phyloP scores from a whole-genome alignment of 495 filamentous ascomycete genomes.

The Lepraria neglecta region DNA sequence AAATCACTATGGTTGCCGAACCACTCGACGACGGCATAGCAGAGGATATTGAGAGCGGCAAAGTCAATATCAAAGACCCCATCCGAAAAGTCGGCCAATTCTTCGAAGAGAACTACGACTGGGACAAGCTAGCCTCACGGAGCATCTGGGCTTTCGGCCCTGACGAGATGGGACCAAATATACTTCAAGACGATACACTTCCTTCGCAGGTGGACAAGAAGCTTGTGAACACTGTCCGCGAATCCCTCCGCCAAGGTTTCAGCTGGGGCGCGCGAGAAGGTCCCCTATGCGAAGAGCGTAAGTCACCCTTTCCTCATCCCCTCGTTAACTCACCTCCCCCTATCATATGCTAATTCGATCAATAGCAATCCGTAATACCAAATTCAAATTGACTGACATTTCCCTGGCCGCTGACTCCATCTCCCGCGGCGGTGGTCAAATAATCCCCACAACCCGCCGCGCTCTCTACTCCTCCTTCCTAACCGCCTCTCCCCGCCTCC shows the following conservation, averaged over 20 bases:
- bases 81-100: slow-evolving; percentile 90
- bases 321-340: slow-evolving; percentile 1
- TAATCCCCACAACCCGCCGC: slow-evolving; percentile 88
- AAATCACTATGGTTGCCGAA: slow-evolving; percentile 97
- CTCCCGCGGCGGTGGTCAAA: slow-evolving; percentile 90
- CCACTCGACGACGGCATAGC: slow-evolving; percentile 91
- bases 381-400: slow-evolving; percentile 90
- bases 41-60: slow-evolving; percentile 87
- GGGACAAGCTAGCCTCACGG: slow-evolving; percentile 87
- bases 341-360: neutral
- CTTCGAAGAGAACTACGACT: slow-evolving; percentile 95
- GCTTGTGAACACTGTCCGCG: slow-evolving; percentile 75
- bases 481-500: slow-evolving; percentile 90
- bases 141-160: slow-evolving; percentile 99
- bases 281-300: slow-evolving; percentile 95
- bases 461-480: slow-evolving; percentile 92
- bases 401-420: slow-evolving; percentile 82
- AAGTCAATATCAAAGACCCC: slow-evolving; percentile 86
- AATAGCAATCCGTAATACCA: slow-evolving; percentile 87
- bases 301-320: slow-evolving; percentile 38
- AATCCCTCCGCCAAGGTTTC: slow-evolving; percentile 91
- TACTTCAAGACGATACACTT: slow-evolving; percentile 92
- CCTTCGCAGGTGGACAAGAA: slow-evolving; percentile 87
- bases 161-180: slow-evolving; percentile 91
- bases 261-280: slow-evolving; percentile 93